Percentiles rank a stretch among this genome's conserved stretches.
phyloP scores from a whole-genome alignment of 148 eudicot genomes.

The Chenopodium album region DNA sequence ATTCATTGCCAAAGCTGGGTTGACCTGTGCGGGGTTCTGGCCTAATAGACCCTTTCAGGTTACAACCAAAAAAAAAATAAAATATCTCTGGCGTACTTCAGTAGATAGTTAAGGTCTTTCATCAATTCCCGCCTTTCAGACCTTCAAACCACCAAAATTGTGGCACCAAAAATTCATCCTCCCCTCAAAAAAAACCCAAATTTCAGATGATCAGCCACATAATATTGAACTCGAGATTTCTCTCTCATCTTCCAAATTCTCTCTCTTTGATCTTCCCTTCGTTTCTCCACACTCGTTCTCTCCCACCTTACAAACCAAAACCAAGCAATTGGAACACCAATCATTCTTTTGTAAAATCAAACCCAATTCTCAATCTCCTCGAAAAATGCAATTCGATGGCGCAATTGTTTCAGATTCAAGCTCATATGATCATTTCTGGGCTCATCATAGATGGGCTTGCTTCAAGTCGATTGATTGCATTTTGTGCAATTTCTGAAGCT shows the following conservation, averaged over 20 bases:
- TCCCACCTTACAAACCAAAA: slow-evolving; percentile 38
- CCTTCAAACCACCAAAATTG: neutral
- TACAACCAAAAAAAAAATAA: no score
- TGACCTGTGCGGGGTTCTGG: no score
- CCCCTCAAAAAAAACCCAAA: no score
- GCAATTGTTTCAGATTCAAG: slow-evolving; percentile 50
- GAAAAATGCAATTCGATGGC: slow-evolving; percentile 50
- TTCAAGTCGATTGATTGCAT: slow-evolving; percentile 55
- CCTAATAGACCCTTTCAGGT: no score
- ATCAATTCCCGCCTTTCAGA: slow-evolving; percentile 16
- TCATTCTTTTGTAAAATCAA: slow-evolving; percentile 52
- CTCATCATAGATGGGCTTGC: slow-evolving; percentile 46
- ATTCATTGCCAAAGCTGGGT: no score
- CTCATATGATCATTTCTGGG: slow-evolving; percentile 49
- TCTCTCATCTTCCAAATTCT: neutral
- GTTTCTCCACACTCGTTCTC: slow-evolving; percentile 35
- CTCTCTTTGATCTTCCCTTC: slow-evolving; percentile 9
- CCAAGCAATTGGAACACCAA: slow-evolving; percentile 55
- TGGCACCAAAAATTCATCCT: neutral
- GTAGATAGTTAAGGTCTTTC: neutral
- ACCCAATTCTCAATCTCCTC: slow-evolving; percentile 47
- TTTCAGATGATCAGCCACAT: slow-evolving; percentile 34
- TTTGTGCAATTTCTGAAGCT: slow-evolving; percentile 49
- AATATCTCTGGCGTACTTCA: no score
- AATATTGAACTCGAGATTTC: slow-evolving; percentile 18